Evolutionary conservation across 805 yeast genomes (phyloP), one percentile per base, ranked within the genome.

Genomic region (Millerozyma miso): DNA sequence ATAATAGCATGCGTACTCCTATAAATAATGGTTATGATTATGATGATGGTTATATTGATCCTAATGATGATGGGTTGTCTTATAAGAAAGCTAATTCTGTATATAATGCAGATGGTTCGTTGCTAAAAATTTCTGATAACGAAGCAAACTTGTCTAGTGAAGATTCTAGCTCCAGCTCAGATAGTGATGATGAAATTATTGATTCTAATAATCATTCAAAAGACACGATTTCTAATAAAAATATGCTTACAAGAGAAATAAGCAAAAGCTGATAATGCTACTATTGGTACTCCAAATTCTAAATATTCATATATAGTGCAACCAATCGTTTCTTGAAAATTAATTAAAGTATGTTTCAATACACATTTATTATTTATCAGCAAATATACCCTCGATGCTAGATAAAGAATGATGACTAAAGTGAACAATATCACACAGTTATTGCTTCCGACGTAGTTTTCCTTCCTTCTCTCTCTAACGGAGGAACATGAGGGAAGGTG

Each of bases 41-140:
- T 19, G 85, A 77, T 12, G 88, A 84, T 46, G 89, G 82, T 46
- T 83, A 85, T 53, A 79, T 78, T 52, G 90, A 85, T 56, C 90
- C 91, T 1, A 83, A 85, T 54, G 91, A 85, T 58, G 91, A 85
- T 54, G 91, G 91, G 0, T 80, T 78, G 55, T 81, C 87, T 1
- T 85, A 85, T 59, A 79, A 80, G 41, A 82, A 79, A 56, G 70
- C 74, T 18, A 79, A 81, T 52, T 83, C 87, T 4, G 60, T 83
- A 42, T 83, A 84, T 54, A 79, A 75, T 49, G 65, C 77, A 8
- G 48, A 54, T 4, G 63, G 63, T 6, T 49, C 56, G 7, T 48
- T 60, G 19, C 40, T 50, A 15, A 41, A 43, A 14, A 44, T 38
- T 23, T 49, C 47, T 19, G 42, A 37, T 17, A 42, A 41, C 29